Conservation (phyloP, 805 yeast genomes). For the Metschnikowia peoriensis region DNA sequence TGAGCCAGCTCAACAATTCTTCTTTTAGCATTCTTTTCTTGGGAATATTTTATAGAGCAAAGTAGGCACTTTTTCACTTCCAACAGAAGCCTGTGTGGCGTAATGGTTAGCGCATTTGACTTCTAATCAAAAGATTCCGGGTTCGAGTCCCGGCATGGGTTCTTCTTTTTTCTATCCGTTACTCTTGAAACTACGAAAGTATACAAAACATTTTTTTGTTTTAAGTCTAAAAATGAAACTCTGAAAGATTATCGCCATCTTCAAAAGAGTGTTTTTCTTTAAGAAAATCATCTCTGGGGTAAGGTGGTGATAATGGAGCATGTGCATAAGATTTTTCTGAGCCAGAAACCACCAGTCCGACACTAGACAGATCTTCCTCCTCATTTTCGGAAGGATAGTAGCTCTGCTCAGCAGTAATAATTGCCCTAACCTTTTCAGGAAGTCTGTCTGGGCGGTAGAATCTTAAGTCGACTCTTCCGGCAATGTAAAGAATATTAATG, state of each 20-base stretch:
- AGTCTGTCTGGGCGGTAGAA: slow-evolving; percentile 74
- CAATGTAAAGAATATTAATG: slow-evolving; percentile 53
- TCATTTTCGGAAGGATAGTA: slow-evolving; percentile 31
- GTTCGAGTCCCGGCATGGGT: slow-evolving; percentile 22
- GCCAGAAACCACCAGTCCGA: slow-evolving; percentile 8
- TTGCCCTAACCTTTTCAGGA: slow-evolving; percentile 37
- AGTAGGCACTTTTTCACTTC: not conserved
- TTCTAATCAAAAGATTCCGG: slow-evolving; percentile 19
- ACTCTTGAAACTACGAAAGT: not conserved
- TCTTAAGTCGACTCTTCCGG: slow-evolving; percentile 70
- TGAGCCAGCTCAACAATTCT: no score
- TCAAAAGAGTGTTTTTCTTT: slow-evolving; percentile 4
- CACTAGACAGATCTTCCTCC: slow-evolving; percentile 15
- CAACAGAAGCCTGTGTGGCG: slow-evolving; percentile 19
- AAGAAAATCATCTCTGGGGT: slow-evolving; percentile 16
- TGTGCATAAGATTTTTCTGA: slow-evolving; percentile 12
- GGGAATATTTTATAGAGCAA: no score
- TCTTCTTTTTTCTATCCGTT: not conserved
- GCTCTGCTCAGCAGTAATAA: slow-evolving; percentile 44
- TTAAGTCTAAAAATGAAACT: slow-evolving; percentile 15
- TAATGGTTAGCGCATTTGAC: slow-evolving; percentile 21
- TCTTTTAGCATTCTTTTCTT: no score
- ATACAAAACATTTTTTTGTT: not conserved
- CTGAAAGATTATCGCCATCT: slow-evolving; percentile 16
- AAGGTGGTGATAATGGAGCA: slow-evolving; percentile 16